These are phyloP conservation scores for Plasmodium coatneyi DNA, from an alignment of 169 alveolate species.

Conservation along the genomic window DNA sequence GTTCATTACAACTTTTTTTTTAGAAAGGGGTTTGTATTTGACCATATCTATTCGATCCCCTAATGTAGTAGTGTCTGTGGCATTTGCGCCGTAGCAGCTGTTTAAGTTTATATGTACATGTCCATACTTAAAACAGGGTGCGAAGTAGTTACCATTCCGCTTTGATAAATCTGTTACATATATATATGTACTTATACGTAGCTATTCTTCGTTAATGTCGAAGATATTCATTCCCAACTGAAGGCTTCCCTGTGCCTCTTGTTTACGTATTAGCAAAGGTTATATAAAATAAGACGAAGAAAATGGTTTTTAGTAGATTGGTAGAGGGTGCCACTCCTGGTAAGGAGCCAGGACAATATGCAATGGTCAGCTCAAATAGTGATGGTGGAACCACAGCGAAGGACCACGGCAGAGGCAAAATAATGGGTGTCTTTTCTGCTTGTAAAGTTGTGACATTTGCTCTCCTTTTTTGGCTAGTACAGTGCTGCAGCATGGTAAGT, in stretches of 20 bases:
- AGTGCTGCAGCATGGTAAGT: constrained; percentile 2
- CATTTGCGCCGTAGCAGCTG: not conserved
- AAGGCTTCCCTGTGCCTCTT: not conserved
- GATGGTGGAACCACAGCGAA: not conserved
- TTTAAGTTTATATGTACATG: not conserved
- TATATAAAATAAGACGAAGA: not conserved
- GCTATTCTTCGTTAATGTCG: not conserved
- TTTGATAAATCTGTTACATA: not conserved
- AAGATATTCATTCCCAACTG: not conserved
- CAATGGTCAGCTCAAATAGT: not conserved
- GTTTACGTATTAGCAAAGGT: not conserved
- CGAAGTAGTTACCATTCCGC: not conserved
- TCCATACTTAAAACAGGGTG: not conserved
- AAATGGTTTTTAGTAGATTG: not conserved
- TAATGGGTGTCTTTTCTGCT: not conserved
- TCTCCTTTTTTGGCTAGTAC: constrained; percentile 3
- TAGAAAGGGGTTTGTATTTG: not conserved
- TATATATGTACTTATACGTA: not conserved
- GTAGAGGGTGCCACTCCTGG: not conserved
- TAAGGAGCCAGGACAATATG: not conserved
- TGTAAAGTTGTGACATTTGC: not conserved
- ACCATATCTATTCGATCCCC: not conserved
- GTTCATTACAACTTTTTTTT: not conserved
- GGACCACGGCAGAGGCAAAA: not conserved
- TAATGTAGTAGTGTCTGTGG: not conserved